A percentile compares a stretch with the other conserved stretches of the same genome.
These are phyloP conservation scores for Suillus brevipes DNA, from an alignment of 768 basidiomycete species.

Conservation along the genomic window DNA sequence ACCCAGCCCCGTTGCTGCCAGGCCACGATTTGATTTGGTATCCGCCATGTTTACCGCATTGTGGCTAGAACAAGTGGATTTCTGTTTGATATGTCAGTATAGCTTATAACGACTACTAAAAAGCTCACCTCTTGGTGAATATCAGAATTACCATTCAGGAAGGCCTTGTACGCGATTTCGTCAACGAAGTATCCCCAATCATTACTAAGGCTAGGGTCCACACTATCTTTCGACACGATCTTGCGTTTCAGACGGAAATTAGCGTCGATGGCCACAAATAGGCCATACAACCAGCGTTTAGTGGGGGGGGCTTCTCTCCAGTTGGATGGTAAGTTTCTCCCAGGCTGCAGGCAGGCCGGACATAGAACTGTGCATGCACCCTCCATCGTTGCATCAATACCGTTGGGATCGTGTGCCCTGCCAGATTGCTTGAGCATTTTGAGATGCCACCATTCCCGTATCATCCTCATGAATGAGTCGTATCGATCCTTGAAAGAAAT, in stretches of 20 bases:
- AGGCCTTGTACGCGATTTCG: conserved; percentile 17
- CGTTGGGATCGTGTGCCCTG: conserved; percentile 23
- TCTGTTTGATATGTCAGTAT: conserved; percentile 5
- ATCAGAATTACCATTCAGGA: conserved; percentile 12
- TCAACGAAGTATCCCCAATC: conserved; percentile 31
- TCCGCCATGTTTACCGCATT: background rate
- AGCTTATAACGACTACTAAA: background rate
- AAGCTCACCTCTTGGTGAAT: conserved; percentile 1
- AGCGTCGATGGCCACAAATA: conserved; percentile 27
- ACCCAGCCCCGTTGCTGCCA: background rate
- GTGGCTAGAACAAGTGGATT: conserved; percentile 16
- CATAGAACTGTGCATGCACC: conserved; percentile 29
- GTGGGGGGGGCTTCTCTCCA: conserved; percentile 15
- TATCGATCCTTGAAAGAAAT: conserved; percentile 16
- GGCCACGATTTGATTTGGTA: background rate
- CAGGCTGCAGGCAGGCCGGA: conserved; percentile 30
- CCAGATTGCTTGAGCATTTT: conserved; percentile 22
- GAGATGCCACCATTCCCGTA: conserved; percentile 20
- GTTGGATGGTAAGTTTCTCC: conserved; percentile 23
- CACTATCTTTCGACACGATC: conserved; percentile 11
- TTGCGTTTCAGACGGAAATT: conserved; percentile 26
- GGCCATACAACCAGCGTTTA: conserved; percentile 18
- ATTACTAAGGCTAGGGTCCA: conserved; percentile 24
- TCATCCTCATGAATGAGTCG: conserved; percentile 15
- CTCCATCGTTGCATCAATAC: conserved; percentile 18